phyloP scores from a whole-genome alignment of 371 early-diverging fungal species.

The Apophysomyces variabilis region DNA sequence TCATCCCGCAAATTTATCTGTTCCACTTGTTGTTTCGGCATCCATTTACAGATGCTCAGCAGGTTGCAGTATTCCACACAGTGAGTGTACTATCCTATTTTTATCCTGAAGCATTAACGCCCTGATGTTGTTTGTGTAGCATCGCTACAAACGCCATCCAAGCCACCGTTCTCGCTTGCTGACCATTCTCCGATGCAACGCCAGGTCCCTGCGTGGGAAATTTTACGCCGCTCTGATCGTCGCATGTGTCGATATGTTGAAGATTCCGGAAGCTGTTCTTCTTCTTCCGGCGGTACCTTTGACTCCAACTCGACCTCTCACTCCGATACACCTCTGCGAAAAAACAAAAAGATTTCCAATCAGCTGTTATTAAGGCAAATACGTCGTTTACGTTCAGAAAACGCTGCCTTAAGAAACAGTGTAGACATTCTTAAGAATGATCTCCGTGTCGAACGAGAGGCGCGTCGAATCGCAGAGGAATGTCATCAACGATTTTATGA shows the following conservation, averaged over 20 bases:
- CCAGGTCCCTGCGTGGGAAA: conserved; percentile 13
- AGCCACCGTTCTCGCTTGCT: neutral
- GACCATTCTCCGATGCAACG: conserved; percentile 8
- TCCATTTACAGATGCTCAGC: conserved; percentile 7
- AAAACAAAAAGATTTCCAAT: conserved; percentile 28
- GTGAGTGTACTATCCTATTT: neutral
- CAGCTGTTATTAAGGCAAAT: conserved; percentile 44
- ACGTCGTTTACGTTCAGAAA: conserved; percentile 46
- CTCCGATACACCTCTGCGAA: conserved; percentile 6
- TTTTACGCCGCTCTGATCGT: conserved; percentile 1
- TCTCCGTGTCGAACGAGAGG: conserved; percentile 35
- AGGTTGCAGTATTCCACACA: neutral
- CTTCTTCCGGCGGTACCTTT: conserved; percentile 1
- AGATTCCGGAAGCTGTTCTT: conserved; percentile 6
- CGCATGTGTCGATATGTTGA: conserved; percentile 1
- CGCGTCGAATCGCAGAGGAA: conserved; percentile 42
- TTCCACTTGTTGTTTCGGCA: conserved; percentile 8
- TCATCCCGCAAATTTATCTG: neutral
- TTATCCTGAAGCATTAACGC: neutral
- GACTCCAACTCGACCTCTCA: conserved; percentile 4
- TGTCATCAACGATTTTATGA: conserved; percentile 41
- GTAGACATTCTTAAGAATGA: conserved; percentile 45
- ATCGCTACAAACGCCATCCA: neutral
- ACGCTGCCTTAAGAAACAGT: conserved; percentile 31
- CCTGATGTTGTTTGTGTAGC: neutral